Evolutionary conservation across 768 basidiomycete genomes (phyloP).

Genomic region (Gymnopilus junonius): DNA sequence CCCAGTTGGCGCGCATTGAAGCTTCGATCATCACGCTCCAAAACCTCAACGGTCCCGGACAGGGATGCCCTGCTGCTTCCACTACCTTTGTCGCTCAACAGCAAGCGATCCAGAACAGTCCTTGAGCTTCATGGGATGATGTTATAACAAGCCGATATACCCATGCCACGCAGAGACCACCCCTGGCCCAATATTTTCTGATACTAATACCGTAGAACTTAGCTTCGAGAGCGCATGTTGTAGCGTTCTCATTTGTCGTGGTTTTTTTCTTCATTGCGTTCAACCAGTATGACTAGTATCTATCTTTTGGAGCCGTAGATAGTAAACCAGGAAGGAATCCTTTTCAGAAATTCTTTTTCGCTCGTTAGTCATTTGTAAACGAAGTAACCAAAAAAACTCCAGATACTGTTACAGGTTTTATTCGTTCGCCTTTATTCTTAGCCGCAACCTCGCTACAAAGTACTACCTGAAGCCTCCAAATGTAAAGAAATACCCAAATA

Average conservation of each 20-base stretch:
- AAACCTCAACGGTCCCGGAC: slow-evolving; percentile 70
- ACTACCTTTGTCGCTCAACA: slow-evolving; percentile 53
- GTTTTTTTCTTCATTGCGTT: background rate
- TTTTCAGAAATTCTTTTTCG: background rate
- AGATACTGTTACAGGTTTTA: too few species aligned
- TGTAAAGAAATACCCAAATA: too few species aligned
- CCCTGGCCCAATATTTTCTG: background rate
- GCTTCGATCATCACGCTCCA: slow-evolving; percentile 69
- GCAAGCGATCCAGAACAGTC: slow-evolving; percentile 34
- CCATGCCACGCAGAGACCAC: background rate
- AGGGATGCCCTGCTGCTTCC: slow-evolving; percentile 68
- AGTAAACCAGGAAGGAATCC: background rate
- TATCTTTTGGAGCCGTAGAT: background rate
- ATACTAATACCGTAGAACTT: background rate
- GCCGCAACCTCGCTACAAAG: too few species aligned
- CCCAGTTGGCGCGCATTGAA: slow-evolving; percentile 59
- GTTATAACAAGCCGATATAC: background rate
- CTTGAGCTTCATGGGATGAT: background rate
- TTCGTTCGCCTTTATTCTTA: too few species aligned
- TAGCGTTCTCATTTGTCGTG: background rate
- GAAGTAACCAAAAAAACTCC: too few species aligned
- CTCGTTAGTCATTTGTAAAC: too few species aligned
- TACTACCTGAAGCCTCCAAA: too few species aligned
- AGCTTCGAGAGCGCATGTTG: background rate
- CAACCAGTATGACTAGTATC: background rate